Percentiles rank a stretch among this genome's conserved stretches.
Conservation (phyloP, 2,329 filamentous ascomycete species). For the Neofusicoccum kwambonambiense region DNA sequence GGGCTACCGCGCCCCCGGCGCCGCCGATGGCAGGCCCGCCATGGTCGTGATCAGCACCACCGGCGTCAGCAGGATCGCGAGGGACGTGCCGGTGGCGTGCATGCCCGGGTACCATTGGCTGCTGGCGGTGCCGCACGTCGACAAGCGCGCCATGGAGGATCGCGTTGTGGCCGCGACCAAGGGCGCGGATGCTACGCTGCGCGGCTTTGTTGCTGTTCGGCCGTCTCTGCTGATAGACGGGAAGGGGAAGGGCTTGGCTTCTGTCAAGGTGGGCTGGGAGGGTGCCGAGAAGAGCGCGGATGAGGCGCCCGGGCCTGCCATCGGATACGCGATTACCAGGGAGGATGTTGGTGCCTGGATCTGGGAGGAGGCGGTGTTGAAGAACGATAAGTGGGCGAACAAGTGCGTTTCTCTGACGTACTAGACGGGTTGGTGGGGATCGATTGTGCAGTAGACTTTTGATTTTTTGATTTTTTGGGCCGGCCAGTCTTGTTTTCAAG, state of each 20-base stretch:
- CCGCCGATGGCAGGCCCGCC: conserved; percentile 16
- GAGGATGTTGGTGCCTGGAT: conserved; percentile 43
- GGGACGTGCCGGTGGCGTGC: conserved; percentile 38
- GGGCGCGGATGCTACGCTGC: conserved; percentile 20
- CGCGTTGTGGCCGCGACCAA: conserved; percentile 28
- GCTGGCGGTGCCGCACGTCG: conserved; percentile 37
- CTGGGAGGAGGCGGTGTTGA: conserved; percentile 34
- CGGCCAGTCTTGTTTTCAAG: too few species aligned
- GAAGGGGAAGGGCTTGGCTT: conserved; percentile 25
- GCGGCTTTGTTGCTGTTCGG: conserved; percentile 35
- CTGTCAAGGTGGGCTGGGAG: conserved; percentile 36
- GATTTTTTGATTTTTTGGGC: too few species aligned
- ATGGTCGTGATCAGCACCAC: conserved; percentile 40
- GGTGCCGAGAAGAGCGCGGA: conserved; percentile 20
- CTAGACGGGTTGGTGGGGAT: conserved; percentile 18
- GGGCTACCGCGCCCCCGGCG: conserved; percentile 9
- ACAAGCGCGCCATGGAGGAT: conserved; percentile 40
- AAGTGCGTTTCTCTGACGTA: conserved; percentile 37
- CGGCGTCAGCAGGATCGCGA: conserved; percentile 31
- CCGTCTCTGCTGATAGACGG: conserved; percentile 39
- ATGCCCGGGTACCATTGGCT: conserved; percentile 37
- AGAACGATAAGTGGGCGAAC: conserved; percentile 29
- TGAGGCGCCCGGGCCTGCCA: conserved; percentile 28
- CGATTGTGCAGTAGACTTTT: too few species aligned
- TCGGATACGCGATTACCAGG: conserved; percentile 40